phyloP scores from a whole-genome alignment of 2,329 filamentous ascomycete species.

The Neonectria sp. region DNA sequence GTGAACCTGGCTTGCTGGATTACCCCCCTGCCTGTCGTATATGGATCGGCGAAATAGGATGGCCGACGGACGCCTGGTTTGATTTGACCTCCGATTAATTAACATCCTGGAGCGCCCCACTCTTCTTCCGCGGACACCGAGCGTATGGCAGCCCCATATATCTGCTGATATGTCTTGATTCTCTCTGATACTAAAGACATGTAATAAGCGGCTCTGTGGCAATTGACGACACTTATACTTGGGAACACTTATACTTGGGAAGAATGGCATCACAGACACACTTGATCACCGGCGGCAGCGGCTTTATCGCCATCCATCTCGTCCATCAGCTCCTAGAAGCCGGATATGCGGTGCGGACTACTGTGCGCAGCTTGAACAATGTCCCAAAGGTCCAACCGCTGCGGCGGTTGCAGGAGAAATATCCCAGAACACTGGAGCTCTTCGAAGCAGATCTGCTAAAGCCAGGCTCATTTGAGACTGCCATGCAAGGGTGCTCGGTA shows the following conservation, averaged over 20 bases:
- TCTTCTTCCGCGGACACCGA: not conserved
- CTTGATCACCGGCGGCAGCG: not conserved
- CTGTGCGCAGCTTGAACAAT: slow-evolving; percentile 1
- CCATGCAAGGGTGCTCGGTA: not conserved
- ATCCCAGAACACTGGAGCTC: not conserved
- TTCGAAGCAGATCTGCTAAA: slow-evolving; percentile 1
- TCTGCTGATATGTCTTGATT: not conserved
- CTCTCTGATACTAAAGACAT: not conserved
- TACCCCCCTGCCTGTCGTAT: not conserved
- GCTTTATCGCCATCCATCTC: slow-evolving; percentile 1
- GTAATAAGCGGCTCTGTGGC: not conserved
- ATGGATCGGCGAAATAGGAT: not conserved
- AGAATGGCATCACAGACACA: not conserved
- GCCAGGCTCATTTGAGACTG: slow-evolving; percentile 2
- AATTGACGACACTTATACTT: not conserved
- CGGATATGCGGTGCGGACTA: not conserved
- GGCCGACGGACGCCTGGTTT: not conserved
- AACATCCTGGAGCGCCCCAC: not conserved
- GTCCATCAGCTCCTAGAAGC: not conserved
- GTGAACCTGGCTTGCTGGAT: not conserved
- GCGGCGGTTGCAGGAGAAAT: not conserved
- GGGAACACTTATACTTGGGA: not conserved
- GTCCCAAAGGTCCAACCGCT: not conserved
- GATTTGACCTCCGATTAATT: not conserved
- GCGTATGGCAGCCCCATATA: not conserved